phyloP scores from a whole-genome alignment of 75 land plant species.

The Azolla pinnata region DNA sequence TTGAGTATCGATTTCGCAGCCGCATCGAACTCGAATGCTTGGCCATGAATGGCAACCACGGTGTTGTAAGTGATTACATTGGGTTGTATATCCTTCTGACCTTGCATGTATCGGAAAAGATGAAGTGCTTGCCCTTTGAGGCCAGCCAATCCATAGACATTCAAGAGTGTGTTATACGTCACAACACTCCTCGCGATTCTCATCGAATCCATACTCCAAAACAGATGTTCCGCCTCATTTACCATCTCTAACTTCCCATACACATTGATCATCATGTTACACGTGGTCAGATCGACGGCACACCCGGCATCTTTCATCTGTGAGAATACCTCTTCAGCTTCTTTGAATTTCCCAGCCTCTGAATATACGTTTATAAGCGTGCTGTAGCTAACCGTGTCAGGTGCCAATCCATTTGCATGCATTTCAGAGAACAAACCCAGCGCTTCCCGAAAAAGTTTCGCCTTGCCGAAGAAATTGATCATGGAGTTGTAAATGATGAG shows the following conservation, averaged over 20 bases:
- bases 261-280: constrained; percentile 88
- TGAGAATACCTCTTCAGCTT: constrained; percentile 61
- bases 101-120: constrained; percentile 72
- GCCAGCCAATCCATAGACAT: constrained; percentile 82
- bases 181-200: constrained; percentile 57
- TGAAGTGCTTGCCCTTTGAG: constrained; percentile 69
- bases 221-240: constrained; percentile 76
- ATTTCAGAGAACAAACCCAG: constrained; percentile 47
- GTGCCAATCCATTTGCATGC: constrained; percentile 33
- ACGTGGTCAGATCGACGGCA: constrained; percentile 56
- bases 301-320: constrained; percentile 61
- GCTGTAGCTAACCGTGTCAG: constrained; percentile 74
- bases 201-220: constrained; percentile 66
- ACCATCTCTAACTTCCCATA: constrained; percentile 84
- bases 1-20: constrained; percentile 63
- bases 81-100: constrained; percentile 41
- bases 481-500: constrained; percentile 73
- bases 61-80: constrained; percentile 95
- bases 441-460: constrained; percentile 66
- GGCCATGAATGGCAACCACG: constrained; percentile 65
- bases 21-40: constrained; percentile 60
- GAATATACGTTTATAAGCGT: constrained; percentile 57
- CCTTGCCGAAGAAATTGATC: constrained; percentile 76
- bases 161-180: constrained; percentile 83
- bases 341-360: constrained; percentile 44